These are phyloP conservation scores for Omphalea diandra DNA, from an alignment of 441 rosid genomes.

Conservation along the genomic window DNA sequence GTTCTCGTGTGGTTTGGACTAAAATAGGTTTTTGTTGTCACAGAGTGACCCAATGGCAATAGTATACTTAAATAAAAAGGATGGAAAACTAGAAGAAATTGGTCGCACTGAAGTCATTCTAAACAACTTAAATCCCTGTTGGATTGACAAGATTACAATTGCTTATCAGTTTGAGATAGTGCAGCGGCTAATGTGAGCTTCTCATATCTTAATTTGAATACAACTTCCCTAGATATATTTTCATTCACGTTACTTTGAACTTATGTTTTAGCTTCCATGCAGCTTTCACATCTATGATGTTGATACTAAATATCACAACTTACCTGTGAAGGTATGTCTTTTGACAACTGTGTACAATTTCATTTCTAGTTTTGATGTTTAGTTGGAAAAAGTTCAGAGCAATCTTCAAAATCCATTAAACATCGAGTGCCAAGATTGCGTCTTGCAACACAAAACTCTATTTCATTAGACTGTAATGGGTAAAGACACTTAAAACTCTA, in stretches of 20 bases:
- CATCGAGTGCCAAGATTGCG: background rate
- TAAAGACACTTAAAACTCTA: background rate
- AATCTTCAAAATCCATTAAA: background rate
- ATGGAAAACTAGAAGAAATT: conserved; percentile 72
- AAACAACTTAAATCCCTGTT: conserved; percentile 64
- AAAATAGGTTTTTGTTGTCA: conserved; percentile 19
- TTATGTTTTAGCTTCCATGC: conserved; percentile 14
- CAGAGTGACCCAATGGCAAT: conserved; percentile 90
- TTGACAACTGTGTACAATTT: background rate
- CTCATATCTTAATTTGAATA: conserved; percentile 9
- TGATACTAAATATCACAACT: conserved; percentile 61
- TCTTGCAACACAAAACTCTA: background rate
- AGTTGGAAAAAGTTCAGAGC: background rate
- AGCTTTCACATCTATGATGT: conserved; percentile 72
- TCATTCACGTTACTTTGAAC: background rate
- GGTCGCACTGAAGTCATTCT: conserved; percentile 83
- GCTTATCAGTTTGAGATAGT: conserved; percentile 78
- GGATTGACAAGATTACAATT: conserved; percentile 69
- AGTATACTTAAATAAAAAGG: conserved; percentile 51
- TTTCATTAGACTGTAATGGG: background rate
- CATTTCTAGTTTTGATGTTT: background rate
- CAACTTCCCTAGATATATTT: background rate
- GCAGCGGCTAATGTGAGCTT: conserved; percentile 68
- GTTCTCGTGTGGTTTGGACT: conserved; percentile 4
- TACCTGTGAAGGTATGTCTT: conserved; percentile 59